Conservation (phyloP, 768 basidiomycete species). For the Paxillus ammoniavirescens region DNA sequence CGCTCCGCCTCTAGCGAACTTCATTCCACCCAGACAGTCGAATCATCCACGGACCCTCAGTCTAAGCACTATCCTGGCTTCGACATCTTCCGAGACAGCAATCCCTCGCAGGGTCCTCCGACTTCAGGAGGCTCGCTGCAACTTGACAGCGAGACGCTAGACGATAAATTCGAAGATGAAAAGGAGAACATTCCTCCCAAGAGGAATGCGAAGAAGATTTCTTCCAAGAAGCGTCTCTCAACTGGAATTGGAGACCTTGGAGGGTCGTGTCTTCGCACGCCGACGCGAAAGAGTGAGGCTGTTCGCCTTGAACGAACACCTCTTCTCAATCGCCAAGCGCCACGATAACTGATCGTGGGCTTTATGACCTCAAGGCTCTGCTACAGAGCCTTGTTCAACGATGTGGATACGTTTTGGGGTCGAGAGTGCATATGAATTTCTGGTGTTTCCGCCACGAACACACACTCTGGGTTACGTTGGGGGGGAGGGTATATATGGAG, state of each 20-base stretch:
- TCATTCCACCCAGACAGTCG: conserved; percentile 34
- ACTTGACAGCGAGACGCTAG: conserved; percentile 1
- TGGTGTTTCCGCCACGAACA: neutral
- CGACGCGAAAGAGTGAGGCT: conserved; percentile 8
- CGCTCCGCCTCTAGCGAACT: conserved; percentile 16
- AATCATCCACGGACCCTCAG: conserved; percentile 44
- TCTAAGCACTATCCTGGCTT: conserved; percentile 73
- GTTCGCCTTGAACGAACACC: conserved; percentile 13
- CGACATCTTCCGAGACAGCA: conserved; percentile 48
- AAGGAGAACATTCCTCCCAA: conserved; percentile 63
- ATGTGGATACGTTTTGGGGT: neutral
- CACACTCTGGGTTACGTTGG: neutral
- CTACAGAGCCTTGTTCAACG: neutral
- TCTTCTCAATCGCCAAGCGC: conserved; percentile 13
- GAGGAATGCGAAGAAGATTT: conserved; percentile 43
- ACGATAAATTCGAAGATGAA: conserved; percentile 34
- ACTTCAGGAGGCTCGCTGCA: neutral
- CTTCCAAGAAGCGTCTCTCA: conserved; percentile 21
- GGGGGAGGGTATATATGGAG: neutral
- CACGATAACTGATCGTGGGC: conserved; percentile 15
- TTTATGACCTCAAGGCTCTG: neutral
- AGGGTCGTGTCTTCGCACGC: conserved; percentile 1
- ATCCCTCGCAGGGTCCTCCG: conserved; percentile 12
- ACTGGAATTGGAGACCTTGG: conserved; percentile 1
- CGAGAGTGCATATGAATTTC: neutral